phyloP scores from a whole-genome alignment of 768 basidiomycete species.

The Russula vinacea region DNA sequence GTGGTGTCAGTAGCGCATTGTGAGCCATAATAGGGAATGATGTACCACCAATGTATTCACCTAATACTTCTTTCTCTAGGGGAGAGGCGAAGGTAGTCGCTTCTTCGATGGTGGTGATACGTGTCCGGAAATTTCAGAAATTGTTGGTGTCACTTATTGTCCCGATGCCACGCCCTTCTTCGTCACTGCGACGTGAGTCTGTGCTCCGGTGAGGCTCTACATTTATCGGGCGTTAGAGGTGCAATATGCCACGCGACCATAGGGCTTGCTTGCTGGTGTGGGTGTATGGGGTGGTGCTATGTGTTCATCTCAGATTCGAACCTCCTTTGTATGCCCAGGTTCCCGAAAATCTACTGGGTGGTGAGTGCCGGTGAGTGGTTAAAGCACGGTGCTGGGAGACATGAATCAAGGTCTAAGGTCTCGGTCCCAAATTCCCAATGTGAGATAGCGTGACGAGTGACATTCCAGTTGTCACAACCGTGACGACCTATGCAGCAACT shows the following conservation, averaged over 20 bases:
- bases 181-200: constrained; percentile 7
- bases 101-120: constrained; percentile 14
- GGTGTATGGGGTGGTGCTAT: neutral
- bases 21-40: constrained; percentile 18
- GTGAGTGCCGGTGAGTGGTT: too few species aligned
- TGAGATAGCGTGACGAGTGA: too few species aligned
- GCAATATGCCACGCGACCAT: too few species aligned
- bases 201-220: constrained; percentile 20
- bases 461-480: too few species aligned
- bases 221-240: constrained; percentile 14
- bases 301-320: constrained; percentile 9
- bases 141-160: constrained; percentile 1
- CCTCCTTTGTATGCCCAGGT: constrained; percentile 8
- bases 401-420: too few species aligned
- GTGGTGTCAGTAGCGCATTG: constrained; percentile 15
- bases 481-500: too few species aligned
- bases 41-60: constrained; percentile 47
- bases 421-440: too few species aligned
- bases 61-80: constrained; percentile 27
- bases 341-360: constrained; percentile 10
- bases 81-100: constrained; percentile 16
- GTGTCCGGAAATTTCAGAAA: neutral
- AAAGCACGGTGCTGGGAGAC: too few species aligned
- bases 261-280: neutral
- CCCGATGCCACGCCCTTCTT: constrained; percentile 17